Conservation (phyloP, 2,329 filamentous ascomycete genomes). For the Daldinia sp. region DNA sequence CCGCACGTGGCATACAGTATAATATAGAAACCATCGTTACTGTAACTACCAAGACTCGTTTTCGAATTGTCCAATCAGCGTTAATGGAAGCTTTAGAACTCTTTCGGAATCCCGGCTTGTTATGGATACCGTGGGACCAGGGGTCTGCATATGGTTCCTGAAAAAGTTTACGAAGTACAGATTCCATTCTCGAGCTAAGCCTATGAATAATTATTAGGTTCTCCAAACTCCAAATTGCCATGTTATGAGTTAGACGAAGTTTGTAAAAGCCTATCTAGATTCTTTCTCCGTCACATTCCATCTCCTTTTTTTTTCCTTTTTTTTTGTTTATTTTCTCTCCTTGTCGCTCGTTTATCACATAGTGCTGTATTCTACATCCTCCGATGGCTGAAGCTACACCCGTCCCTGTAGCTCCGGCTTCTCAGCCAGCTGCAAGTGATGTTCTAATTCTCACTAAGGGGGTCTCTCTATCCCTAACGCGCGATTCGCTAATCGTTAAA, state of each 20-base stretch:
- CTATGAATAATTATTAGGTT: background rate
- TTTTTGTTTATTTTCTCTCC: background rate
- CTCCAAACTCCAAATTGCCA: background rate
- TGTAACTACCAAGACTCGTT: background rate
- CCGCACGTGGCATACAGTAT: conserved; percentile 1
- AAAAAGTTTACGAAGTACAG: background rate
- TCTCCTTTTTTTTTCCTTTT: background rate
- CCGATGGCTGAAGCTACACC: conserved; percentile 30
- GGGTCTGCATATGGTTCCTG: conserved; percentile 11
- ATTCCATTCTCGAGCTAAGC: background rate
- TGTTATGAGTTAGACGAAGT: background rate
- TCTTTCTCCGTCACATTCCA: background rate
- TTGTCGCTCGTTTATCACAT: conserved; percentile 26
- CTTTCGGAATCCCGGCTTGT: conserved; percentile 1
- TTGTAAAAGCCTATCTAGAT: conserved; percentile 5
- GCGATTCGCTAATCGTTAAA: conserved; percentile 35
- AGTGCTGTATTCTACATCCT: background rate
- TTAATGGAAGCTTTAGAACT: background rate
- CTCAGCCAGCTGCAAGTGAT: conserved; percentile 25
- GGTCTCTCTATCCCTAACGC: conserved; percentile 31
- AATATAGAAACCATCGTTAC: background rate
- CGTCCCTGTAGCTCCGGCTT: conserved; percentile 6
- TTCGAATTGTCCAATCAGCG: background rate
- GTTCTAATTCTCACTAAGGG: conserved; percentile 33
- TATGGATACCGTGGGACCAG: background rate